Conservation (phyloP, 140 eudicot species). For the Anethum foeniculum region DNA sequence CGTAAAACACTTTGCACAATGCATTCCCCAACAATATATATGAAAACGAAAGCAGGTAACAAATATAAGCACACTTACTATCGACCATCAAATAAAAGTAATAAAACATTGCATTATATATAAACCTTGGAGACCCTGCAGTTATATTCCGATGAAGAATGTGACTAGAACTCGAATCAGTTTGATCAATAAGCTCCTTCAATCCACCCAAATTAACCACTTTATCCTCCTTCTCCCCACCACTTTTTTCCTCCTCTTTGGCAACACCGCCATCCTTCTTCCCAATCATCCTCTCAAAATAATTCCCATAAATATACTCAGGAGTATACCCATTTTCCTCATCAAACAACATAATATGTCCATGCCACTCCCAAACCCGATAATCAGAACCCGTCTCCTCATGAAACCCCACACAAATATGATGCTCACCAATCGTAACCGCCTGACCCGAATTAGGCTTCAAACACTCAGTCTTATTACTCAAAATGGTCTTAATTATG, state of each 20-base stretch:
- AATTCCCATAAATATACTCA: constrained; percentile 94
- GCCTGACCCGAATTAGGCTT: constrained; percentile 99
- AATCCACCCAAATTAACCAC: constrained; percentile 28
- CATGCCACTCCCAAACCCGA: constrained; percentile 99
- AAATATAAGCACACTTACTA: background rate
- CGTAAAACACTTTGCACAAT: background rate
- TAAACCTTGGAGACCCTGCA: constrained; percentile 38
- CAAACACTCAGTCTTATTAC: constrained; percentile 52
- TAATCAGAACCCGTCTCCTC: constrained; percentile 77
- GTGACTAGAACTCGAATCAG: constrained; percentile 31
- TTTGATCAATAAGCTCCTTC: constrained; percentile 43
- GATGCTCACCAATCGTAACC: constrained; percentile 71
- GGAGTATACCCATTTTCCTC: constrained; percentile 77
- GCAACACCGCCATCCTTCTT: constrained; percentile 15
- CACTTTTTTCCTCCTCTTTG: constrained; percentile 9
- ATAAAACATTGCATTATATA: background rate
- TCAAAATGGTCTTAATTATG: constrained; percentile 48
- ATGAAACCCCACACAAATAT: constrained; percentile 93
- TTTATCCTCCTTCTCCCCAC: constrained; percentile 27
- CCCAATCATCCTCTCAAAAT: constrained; percentile 55
- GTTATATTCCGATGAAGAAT: constrained; percentile 38
- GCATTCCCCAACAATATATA: background rate
- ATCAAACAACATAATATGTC: constrained; percentile 93
- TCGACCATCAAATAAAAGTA: background rate
- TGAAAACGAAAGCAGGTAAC: background rate